A percentile compares a stretch with the other conserved stretches of the same genome.
phyloP scores from a whole-genome alignment of 2,329 filamentous ascomycete genomes.

The Hymenoscyphus fructigenus region DNA sequence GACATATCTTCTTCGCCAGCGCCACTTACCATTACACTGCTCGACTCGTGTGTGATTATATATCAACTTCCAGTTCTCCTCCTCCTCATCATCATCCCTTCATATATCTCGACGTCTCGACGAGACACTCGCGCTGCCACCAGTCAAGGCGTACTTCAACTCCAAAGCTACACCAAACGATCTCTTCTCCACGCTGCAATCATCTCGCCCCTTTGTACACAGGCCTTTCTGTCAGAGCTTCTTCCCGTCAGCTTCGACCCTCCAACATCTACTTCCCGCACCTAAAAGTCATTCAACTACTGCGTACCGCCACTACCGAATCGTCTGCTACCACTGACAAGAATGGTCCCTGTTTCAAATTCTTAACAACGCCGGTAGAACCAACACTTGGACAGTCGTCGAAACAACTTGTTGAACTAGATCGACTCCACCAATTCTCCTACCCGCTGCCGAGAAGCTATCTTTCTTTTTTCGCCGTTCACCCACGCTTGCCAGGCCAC shows the following conservation, averaged over 20 bases:
- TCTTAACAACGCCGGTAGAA: constrained; percentile 25
- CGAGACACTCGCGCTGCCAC: not conserved
- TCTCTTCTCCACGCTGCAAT: not conserved
- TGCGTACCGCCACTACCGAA: constrained; percentile 18
- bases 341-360: constrained; percentile 35
- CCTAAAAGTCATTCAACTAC: constrained; percentile 23
- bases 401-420: constrained; percentile 32
- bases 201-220: constrained; percentile 4
- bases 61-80: not conserved
- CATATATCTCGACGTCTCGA: not conserved
- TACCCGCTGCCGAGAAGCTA: constrained; percentile 22
- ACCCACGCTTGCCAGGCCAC: constrained; percentile 17
- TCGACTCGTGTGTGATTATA: constrained; percentile 1
- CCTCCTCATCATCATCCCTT: not conserved
- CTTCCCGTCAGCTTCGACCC: constrained; percentile 9
- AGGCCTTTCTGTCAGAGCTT: constrained; percentile 21
- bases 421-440: constrained; percentile 21
- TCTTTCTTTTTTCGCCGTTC: constrained; percentile 21
- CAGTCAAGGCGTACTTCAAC: constrained; percentile 7
- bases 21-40: not conserved
- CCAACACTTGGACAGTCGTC: constrained; percentile 32
- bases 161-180: not conserved
- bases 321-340: constrained; percentile 24
- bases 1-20: not conserved
- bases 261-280: constrained; percentile 18